A percentile compares a stretch with the other conserved stretches of the same genome.
These are phyloP conservation scores for Purshia tridentata DNA, from an alignment of 306 rosid species.

Conservation along the genomic window DNA sequence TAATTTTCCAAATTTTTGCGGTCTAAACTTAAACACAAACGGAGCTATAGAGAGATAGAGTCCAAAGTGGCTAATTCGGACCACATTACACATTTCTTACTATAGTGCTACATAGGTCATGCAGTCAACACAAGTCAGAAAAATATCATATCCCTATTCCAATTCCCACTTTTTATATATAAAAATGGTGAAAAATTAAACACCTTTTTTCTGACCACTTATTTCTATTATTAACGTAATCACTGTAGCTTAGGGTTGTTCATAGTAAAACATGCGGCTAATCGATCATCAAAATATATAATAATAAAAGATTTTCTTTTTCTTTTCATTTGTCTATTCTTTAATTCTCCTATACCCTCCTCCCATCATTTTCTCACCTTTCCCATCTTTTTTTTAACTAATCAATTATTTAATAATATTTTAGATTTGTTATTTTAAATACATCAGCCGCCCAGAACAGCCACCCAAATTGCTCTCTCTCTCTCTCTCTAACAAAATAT, in stretches of 20 bases:
- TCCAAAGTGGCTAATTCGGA: not conserved
- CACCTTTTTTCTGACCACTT: not conserved
- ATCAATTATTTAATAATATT: constrained; percentile 21
- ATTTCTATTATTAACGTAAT: constrained; percentile 16
- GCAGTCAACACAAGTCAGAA: constrained; percentile 11
- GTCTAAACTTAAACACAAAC: too few species aligned
- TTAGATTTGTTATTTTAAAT: constrained; percentile 43
- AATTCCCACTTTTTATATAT: not conserved
- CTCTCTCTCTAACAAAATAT: constrained; percentile 48
- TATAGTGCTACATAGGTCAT: too few species aligned
- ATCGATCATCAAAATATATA: not conserved
- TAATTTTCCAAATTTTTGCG: too few species aligned
- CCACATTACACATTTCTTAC: not conserved
- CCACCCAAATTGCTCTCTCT: constrained; percentile 68
- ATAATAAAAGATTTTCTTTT: not conserved
- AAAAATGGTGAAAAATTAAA: not conserved
- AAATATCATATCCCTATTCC: constrained; percentile 4
- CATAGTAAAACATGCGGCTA: constrained; percentile 9
- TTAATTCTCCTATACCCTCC: not conserved
- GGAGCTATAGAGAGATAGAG: too few species aligned
- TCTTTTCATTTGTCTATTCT: not conserved
- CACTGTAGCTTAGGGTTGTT: constrained; percentile 7
- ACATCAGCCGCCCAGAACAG: constrained; percentile 84
- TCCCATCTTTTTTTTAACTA: constrained; percentile 8
- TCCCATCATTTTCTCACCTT: constrained; percentile 30